Evolutionary conservation across 1,284 basidiomycete species (phyloP).

Genomic region (Melampsora larici-populina): DNA sequence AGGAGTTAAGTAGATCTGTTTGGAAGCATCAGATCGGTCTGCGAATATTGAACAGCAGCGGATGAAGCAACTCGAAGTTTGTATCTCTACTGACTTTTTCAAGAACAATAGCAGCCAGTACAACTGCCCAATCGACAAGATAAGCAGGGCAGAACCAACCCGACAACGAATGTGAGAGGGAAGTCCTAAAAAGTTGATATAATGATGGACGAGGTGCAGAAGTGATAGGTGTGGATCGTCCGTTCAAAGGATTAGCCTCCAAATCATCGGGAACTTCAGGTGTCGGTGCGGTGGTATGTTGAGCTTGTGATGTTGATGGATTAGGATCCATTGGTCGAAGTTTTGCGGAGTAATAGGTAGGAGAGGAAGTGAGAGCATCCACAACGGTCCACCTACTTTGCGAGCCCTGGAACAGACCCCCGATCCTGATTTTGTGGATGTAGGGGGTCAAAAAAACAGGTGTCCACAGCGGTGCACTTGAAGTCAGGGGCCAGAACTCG

Average conservation of each 20-base stretch:
- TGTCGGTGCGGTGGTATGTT: neutral
- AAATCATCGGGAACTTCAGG: neutral
- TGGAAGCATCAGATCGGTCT: neutral
- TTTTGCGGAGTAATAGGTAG: neutral
- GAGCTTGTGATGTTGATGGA: neutral
- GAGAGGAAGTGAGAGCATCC: too few species aligned
- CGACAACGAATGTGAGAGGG: neutral
- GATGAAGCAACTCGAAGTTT: neutral
- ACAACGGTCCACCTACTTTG: too few species aligned
- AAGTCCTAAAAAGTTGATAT: neutral
- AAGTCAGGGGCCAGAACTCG: too few species aligned
- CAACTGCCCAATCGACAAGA: conserved; percentile 42
- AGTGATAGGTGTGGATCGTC: neutral
- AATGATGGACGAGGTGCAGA: neutral
- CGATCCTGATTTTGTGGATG: too few species aligned
- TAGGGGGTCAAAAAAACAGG: too few species aligned
- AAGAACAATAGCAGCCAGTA: conserved; percentile 24
- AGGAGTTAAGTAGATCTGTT: conserved; percentile 17
- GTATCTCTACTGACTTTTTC: conserved; percentile 12
- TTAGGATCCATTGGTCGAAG: neutral
- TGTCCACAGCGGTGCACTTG: too few species aligned
- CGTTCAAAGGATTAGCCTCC: neutral
- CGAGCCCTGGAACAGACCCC: too few species aligned
- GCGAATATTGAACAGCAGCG: neutral
- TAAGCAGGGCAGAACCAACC: conserved; percentile 43